A percentile compares a stretch with the other conserved stretches of the same genome.
Evolutionary conservation across 768 basidiomycete species (phyloP).

Genomic region (Lactarius hengduanensis): DNA sequence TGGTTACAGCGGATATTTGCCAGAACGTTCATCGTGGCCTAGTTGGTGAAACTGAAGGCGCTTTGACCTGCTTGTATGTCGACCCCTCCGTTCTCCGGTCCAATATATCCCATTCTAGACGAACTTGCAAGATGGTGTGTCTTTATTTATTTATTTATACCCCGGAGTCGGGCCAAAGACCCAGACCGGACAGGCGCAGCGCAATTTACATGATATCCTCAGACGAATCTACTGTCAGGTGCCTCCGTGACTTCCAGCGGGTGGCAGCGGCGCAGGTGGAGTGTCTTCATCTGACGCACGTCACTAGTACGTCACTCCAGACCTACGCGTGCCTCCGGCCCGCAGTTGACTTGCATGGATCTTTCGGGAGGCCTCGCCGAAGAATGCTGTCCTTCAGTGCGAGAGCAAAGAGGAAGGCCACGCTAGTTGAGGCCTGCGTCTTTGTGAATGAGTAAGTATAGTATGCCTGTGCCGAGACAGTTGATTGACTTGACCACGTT

Average conservation of each 20-base stretch:
- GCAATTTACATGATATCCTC: too few relatives aligned
- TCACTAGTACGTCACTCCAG: slow-evolving; percentile 34
- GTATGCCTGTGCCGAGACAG: too few relatives aligned
- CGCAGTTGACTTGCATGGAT: slow-evolving; percentile 66
- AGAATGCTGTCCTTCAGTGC: slow-evolving; percentile 6
- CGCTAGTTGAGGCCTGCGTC: too few relatives aligned
- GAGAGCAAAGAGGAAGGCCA: too few relatives aligned
- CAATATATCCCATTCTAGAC: slow-evolving; percentile 35
- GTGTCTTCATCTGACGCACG: slow-evolving; percentile 84
- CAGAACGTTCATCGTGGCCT: slow-evolving; percentile 71
- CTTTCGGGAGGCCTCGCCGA: slow-evolving; percentile 41
- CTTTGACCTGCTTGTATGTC: slow-evolving; percentile 49
- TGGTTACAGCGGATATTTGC: slow-evolving; percentile 55
- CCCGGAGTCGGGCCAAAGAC: too few relatives aligned
- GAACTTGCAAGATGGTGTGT: too few relatives aligned
- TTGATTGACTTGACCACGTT: too few relatives aligned
- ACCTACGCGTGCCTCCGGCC: slow-evolving; percentile 58
- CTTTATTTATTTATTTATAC: too few relatives aligned
- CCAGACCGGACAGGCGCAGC: too few relatives aligned
- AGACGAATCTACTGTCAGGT: too few relatives aligned
- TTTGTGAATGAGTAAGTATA: too few relatives aligned
- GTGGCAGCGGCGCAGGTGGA: slow-evolving; percentile 64
- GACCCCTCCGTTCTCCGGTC: background rate
- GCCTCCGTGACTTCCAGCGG: too few relatives aligned
- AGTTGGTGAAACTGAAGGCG: slow-evolving; percentile 82